Conservation (phyloP, 306 rosid species). For the Quercus engelmannii region DNA sequence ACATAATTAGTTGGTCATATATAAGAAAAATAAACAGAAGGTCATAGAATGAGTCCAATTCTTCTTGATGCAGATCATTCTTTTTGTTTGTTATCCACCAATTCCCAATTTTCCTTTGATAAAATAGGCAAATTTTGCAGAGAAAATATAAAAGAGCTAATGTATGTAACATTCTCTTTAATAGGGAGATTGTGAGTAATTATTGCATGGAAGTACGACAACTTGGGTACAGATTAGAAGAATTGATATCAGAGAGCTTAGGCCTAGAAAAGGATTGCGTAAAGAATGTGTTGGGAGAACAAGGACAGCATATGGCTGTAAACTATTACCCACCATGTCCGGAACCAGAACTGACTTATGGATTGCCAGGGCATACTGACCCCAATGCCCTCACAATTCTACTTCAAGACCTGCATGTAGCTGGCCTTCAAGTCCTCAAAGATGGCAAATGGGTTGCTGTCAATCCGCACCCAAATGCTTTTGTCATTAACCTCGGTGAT, state of each 20-base stretch:
- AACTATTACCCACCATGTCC: slow-evolving; percentile 93
- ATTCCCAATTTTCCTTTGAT: no score
- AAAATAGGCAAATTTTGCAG: no score
- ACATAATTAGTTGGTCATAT: no score
- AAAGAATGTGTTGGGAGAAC: slow-evolving; percentile 54
- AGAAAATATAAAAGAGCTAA: background rate
- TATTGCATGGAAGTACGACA: slow-evolving; percentile 60
- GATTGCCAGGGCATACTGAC: slow-evolving; percentile 89
- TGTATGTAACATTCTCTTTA: background rate
- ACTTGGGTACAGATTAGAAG: slow-evolving; percentile 58
- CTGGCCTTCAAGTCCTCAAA: slow-evolving; percentile 87
- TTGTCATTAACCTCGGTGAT: slow-evolving; percentile 82
- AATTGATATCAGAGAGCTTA: slow-evolving; percentile 72
- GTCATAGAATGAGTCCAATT: no score
- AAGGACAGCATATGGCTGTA: slow-evolving; percentile 97
- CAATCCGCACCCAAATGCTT: slow-evolving; percentile 74
- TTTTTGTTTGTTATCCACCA: no score
- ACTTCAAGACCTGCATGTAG: slow-evolving; percentile 60
- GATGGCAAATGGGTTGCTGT: slow-evolving; percentile 78
- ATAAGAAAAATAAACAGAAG: no score
- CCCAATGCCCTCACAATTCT: slow-evolving; percentile 91
- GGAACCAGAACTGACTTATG: slow-evolving; percentile 83
- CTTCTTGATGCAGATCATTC: no score
- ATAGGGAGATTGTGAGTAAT: slow-evolving; percentile 54
- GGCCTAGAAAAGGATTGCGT: slow-evolving; percentile 64